These are phyloP conservation scores for Candida nitratophila DNA, from an alignment of 805 yeast genomes.

Conservation along the genomic window DNA sequence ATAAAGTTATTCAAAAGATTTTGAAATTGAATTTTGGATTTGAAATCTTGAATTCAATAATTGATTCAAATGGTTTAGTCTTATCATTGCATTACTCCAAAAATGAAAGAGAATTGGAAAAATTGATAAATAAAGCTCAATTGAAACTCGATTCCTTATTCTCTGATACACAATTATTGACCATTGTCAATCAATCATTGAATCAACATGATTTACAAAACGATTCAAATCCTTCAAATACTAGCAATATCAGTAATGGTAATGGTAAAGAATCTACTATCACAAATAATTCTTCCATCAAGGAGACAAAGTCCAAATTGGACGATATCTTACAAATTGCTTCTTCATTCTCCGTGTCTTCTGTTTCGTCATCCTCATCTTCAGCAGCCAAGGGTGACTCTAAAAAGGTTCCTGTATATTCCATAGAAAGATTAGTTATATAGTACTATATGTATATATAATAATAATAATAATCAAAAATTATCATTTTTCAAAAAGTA, in stretches of 20 bases:
- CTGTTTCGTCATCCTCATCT: not conserved
- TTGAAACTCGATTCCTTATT: slow-evolving; percentile 27
- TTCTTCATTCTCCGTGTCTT: not conserved
- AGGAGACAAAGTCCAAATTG: not conserved
- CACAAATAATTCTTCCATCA: not conserved
- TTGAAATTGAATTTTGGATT: slow-evolving; percentile 44
- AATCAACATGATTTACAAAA: slow-evolving; percentile 14
- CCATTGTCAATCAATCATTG: slow-evolving; percentile 39
- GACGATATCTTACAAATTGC: not conserved
- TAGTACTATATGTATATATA: too few species aligned
- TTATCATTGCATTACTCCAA: slow-evolving; percentile 55
- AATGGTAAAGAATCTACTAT: too few species aligned
- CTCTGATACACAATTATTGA: slow-evolving; percentile 36
- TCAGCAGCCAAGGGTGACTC: slow-evolving; percentile 9
- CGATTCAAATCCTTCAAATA: slow-evolving; percentile 12
- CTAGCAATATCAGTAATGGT: not conserved
- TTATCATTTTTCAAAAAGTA: too few species aligned
- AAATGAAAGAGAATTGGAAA: slow-evolving; percentile 34
- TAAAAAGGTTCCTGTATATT: slow-evolving; percentile 46
- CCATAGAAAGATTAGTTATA: slow-evolving; percentile 41
- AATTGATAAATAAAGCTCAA: slow-evolving; percentile 42
- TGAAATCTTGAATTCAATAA: slow-evolving; percentile 53
- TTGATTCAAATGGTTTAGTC: slow-evolving; percentile 64
- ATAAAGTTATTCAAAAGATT: slow-evolving; percentile 38
- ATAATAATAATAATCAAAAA: slow-evolving; percentile 1